Evolutionary conservation across 768 basidiomycete genomes (phyloP).

Genomic region (Mycena vitilis): DNA sequence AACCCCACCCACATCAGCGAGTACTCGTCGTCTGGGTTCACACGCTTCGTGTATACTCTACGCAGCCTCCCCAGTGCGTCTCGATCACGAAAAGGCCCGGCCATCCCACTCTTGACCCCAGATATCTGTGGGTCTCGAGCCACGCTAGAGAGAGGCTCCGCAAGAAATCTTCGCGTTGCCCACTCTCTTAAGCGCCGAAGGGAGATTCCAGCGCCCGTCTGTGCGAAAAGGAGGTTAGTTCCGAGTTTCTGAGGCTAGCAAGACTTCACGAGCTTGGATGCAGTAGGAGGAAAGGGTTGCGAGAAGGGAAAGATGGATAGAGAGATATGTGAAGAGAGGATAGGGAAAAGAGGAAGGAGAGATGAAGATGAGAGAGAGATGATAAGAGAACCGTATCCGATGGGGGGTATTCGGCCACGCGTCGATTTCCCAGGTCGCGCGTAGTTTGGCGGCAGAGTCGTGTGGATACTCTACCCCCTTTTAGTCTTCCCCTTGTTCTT

Average conservation of each 20-base stretch:
- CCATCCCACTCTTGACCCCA: neutral
- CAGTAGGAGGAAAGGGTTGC: neutral
- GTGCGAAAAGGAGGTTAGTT: too few relatives aligned
- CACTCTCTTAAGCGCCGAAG: neutral
- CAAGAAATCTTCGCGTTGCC: conserved; percentile 7
- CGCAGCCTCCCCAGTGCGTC: neutral
- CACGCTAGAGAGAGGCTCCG: neutral
- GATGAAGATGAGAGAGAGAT: too few relatives aligned
- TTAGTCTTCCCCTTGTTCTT: too few relatives aligned
- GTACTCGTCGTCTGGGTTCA: neutral
- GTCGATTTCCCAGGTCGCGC: too few relatives aligned
- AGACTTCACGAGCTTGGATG: too few relatives aligned
- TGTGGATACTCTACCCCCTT: too few relatives aligned
- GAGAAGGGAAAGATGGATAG: neutral
- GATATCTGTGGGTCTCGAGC: neutral
- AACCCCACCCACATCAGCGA: conserved; percentile 1
- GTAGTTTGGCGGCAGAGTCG: too few relatives aligned
- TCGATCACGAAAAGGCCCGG: neutral
- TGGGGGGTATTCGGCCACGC: too few relatives aligned
- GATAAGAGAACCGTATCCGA: too few relatives aligned
- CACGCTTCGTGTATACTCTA: neutral
- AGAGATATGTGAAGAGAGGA: neutral
- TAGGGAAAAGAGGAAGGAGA: neutral
- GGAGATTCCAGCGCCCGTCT: too few relatives aligned
- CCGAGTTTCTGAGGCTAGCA: too few relatives aligned